Percentiles rank a stretch among this genome's conserved stretches.
Evolutionary conservation across 2,329 filamentous ascomycete genomes (phyloP).

Genomic region (Monilinia fructicola): DNA sequence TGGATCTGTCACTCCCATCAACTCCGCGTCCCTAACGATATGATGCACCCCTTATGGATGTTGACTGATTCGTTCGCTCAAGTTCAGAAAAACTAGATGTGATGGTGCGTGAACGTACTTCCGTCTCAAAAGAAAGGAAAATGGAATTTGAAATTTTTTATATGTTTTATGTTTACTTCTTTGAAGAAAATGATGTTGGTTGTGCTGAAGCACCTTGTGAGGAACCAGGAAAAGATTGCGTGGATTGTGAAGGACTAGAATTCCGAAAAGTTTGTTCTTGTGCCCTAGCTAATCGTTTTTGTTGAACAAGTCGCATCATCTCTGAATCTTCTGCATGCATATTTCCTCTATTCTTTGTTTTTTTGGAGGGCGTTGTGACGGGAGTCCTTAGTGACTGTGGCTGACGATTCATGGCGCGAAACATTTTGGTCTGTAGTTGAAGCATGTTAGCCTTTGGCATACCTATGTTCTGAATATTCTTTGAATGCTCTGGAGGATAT

Average conservation of each 20-base stretch:
- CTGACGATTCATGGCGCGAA: constrained; percentile 17
- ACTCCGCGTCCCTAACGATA: constrained; percentile 5
- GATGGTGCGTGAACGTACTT: neutral
- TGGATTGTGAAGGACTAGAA: neutral
- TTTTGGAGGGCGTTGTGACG: neutral
- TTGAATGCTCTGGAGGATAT: neutral
- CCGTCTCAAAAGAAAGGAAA: constrained; percentile 6
- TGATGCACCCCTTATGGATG: neutral
- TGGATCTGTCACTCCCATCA: neutral
- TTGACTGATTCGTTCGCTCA: neutral
- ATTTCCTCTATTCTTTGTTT: neutral
- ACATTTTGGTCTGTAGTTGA: constrained; percentile 15
- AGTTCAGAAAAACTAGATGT: neutral
- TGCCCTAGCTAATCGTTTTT: neutral
- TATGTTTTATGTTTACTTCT: neutral
- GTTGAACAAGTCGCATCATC: neutral
- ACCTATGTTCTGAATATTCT: neutral
- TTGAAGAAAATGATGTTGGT: neutral
- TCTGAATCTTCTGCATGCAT: constrained; percentile 11
- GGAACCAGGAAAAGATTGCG: neutral
- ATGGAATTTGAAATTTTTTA: neutral
- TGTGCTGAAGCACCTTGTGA: neutral
- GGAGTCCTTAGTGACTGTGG: constrained; percentile 19
- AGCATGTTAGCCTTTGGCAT: constrained; percentile 20
- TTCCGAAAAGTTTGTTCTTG: neutral